Conservation (phyloP, 208 protist genomes). For the Acanthamoeba quina region DNA sequence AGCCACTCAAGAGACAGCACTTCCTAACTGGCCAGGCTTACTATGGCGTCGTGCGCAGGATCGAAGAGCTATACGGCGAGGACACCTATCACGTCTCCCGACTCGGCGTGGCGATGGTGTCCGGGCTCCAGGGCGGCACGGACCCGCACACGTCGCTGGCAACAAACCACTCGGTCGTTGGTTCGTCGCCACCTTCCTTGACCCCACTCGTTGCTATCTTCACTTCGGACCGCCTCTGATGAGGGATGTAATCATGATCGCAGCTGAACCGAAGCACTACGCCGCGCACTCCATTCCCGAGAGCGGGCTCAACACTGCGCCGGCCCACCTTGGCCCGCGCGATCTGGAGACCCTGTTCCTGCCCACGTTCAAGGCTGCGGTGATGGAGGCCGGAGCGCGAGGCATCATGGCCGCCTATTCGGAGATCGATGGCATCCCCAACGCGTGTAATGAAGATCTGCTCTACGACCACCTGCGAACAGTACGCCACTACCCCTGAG, state of each 20-base stretch:
- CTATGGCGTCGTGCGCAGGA: background rate
- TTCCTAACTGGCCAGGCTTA: too few species aligned
- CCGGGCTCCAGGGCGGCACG: background rate
- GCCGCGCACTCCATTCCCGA: background rate
- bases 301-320: slow-evolving; percentile 7
- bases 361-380: background rate
- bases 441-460: background rate
- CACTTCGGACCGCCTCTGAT: too few species aligned
- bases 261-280: background rate
- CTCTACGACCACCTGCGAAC: background rate
- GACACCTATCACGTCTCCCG: background rate
- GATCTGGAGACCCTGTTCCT: background rate
- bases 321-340: background rate
- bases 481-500: background rate
- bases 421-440: slow-evolving; percentile 5
- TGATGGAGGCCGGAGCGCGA: background rate
- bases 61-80: slow-evolving; percentile 11
- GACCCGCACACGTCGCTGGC: slow-evolving; percentile 6
- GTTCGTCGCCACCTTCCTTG: background rate
- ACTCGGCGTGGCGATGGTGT: background rate
- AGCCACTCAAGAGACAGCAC: too few species aligned
- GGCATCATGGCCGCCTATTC: background rate
- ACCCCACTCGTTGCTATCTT: background rate
- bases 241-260: too few species aligned
- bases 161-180: background rate